Conservation (phyloP, 1,284 basidiomycete genomes). For the Tilletia indica region DNA sequence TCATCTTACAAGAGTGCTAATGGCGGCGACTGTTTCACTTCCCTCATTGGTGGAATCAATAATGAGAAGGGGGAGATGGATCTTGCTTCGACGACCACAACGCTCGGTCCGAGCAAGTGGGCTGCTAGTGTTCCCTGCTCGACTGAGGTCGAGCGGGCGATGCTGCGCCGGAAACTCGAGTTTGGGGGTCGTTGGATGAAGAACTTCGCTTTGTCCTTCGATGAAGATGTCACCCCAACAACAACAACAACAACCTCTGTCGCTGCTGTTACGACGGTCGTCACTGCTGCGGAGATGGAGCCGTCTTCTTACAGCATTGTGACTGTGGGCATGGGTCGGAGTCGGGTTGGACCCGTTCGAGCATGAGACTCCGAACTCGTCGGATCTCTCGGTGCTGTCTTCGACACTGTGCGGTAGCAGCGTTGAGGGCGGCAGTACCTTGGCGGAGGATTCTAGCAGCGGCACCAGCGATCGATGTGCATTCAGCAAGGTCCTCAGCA, state of each 20-base stretch:
- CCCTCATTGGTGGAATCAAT: not conserved
- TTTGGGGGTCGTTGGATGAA: not conserved
- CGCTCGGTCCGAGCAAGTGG: constrained; percentile 1
- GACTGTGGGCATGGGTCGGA: too few species aligned
- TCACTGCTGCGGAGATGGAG: too few species aligned
- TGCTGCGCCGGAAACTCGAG: constrained; percentile 13
- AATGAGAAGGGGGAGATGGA: not conserved
- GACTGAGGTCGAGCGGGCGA: not conserved
- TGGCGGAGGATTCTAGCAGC: too few species aligned
- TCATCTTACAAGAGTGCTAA: not conserved
- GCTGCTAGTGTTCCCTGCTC: not conserved
- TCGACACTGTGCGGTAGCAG: constrained; percentile 1
- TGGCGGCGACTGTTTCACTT: not conserved
- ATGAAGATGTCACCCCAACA: too few species aligned
- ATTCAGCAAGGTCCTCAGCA: too few species aligned
- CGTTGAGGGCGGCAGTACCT: too few species aligned
- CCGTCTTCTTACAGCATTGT: too few species aligned
- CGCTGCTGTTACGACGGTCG: too few species aligned
- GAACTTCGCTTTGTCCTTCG: too few species aligned
- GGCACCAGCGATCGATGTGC: too few species aligned
- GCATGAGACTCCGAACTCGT: not conserved
- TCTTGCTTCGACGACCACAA: not conserved
- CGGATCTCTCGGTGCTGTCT: not conserved
- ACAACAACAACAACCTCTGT: too few species aligned
- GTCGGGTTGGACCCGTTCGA: too few species aligned